Percentiles rank a stretch among this genome's conserved stretches.
phyloP scores from a whole-genome alignment of 2,329 filamentous ascomycete species.

The Alternaria ethzedia region DNA sequence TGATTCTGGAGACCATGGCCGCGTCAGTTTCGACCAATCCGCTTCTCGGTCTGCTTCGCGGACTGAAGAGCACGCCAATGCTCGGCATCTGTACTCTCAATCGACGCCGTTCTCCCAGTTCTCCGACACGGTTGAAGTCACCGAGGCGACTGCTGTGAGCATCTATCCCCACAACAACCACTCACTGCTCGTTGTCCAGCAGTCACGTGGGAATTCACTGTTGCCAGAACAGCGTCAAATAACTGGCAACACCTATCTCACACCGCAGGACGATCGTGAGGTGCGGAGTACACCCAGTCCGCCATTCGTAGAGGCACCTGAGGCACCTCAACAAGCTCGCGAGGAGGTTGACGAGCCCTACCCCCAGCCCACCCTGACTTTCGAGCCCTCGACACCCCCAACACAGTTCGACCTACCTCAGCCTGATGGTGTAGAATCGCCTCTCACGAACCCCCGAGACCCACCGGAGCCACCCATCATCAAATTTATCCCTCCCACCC shows the following conservation, averaged over 20 bases:
- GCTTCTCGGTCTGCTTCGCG: constrained; percentile 47
- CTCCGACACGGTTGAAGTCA: constrained; percentile 63
- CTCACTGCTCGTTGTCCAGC: constrained; percentile 69
- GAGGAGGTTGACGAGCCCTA: constrained; percentile 11
- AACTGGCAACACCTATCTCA: constrained; percentile 19
- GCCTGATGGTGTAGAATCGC: constrained; percentile 57
- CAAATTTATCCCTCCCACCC: constrained; percentile 63
- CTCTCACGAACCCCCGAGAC: constrained; percentile 64
- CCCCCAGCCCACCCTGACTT: constrained; percentile 35
- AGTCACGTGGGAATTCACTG: constrained; percentile 44
- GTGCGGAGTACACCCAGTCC: constrained; percentile 30
- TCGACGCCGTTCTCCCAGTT: constrained; percentile 58
- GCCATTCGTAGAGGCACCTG: constrained; percentile 34
- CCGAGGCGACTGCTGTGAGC: constrained; percentile 65
- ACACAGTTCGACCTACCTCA: constrained; percentile 35
- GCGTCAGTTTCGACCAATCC: constrained; percentile 48
- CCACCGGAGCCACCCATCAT: constrained; percentile 64
- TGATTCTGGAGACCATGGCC: constrained; percentile 39
- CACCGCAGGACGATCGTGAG: constrained; percentile 23
- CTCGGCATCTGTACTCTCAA: constrained; percentile 56
- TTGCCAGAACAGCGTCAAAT: constrained; percentile 24
- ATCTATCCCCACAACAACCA: constrained; percentile 69
- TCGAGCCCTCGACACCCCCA: constrained; percentile 47
- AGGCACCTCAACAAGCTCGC: constrained; percentile 9
- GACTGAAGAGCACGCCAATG: constrained; percentile 48